Base-by-base conservation (phyloP, 495 filamentous ascomycete species). In the Terfezia claveryi region DNA sequence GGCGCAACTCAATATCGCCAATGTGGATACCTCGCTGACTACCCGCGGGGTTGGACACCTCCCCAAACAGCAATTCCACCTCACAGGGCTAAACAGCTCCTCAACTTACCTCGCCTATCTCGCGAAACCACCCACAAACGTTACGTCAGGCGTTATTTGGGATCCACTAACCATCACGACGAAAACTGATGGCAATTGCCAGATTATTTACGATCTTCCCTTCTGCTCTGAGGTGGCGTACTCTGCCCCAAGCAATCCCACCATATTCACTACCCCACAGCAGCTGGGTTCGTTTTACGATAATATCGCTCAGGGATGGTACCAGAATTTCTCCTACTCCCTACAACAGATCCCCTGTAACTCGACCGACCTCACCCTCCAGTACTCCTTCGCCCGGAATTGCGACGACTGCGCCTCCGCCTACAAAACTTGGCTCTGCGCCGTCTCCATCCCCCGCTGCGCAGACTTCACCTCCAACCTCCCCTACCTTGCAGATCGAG, bases 401-500 rank as follows among this genome's bases (percentile, higher is more conserved):
- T 99, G 91, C 71, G 61, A 61, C 23, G 76, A 87, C 69, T 99
- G 91, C 68, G 78, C 72, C 8, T 56, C 59, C 2, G 84, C 85
- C 7, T 99, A 99, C 71, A 93, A 85, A 65, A 68, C 79, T 59
- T 99, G 91, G 91, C 79, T 99, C 44, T 99, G 91, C 71, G 78
- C 84, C 51, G 88, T 96, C 37, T 81, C 77, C 12, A 91, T 99
- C 59, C 91, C 91, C 0, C 82, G 84, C 44, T 99, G 91, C 73
- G 78, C 79, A 59, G 89, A 93, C 68, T 88, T 82, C 60, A 79
- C 75, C 52, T 76, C 72, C 27, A 52, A 59, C 0, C 67, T 71
- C 1, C 2, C 66, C 0, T 82, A 69, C 61, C 75, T 88, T 1
- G 75, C 80, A 54, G 70, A 76, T 7, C 82, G 91, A 37, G 85